A percentile compares a stretch with the other conserved stretches of the same genome.
These are phyloP conservation scores for Astragalus membranaceus DNA, from an alignment of 306 rosid species.

Conservation along the genomic window DNA sequence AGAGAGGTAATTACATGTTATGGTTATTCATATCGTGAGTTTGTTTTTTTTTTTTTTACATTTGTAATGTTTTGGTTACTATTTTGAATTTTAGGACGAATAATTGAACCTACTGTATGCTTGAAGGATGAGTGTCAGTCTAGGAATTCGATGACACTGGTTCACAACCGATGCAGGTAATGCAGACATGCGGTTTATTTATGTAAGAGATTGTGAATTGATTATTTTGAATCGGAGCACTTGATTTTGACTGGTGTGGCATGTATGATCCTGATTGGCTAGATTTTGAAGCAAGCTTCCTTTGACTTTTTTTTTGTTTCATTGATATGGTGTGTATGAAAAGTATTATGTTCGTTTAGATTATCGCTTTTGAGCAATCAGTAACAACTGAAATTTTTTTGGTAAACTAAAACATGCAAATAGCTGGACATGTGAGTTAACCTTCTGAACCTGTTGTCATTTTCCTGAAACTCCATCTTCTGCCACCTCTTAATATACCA, in stretches of 20 bases:
- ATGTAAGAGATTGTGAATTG: not conserved
- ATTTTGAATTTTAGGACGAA: slow-evolving; percentile 46
- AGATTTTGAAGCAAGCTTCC: slow-evolving; percentile 10
- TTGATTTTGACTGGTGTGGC: not conserved
- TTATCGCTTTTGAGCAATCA: not conserved
- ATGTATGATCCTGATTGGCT: not conserved
- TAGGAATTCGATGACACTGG: slow-evolving; percentile 79
- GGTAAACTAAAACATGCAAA: not conserved
- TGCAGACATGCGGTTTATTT: not conserved
- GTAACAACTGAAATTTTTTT: not conserved
- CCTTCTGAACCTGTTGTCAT: not conserved
- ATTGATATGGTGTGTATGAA: not conserved
- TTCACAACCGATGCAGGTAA: slow-evolving; percentile 96
- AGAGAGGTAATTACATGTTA: slow-evolving; percentile 55
- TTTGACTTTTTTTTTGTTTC: not conserved
- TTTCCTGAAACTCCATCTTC: not conserved
- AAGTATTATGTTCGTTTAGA: not conserved
- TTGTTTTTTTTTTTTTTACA: not conserved
- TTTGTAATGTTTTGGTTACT: slow-evolving; percentile 4
- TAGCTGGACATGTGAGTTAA: not conserved
- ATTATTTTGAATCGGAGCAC: not conserved
- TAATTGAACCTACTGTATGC: slow-evolving; percentile 68
- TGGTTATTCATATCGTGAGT: not conserved
- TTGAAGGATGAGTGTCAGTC: slow-evolving; percentile 91
- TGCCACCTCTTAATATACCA: not conserved